phyloP scores from a whole-genome alignment of 768 basidiomycete species.

The Tulasnella sp. region DNA sequence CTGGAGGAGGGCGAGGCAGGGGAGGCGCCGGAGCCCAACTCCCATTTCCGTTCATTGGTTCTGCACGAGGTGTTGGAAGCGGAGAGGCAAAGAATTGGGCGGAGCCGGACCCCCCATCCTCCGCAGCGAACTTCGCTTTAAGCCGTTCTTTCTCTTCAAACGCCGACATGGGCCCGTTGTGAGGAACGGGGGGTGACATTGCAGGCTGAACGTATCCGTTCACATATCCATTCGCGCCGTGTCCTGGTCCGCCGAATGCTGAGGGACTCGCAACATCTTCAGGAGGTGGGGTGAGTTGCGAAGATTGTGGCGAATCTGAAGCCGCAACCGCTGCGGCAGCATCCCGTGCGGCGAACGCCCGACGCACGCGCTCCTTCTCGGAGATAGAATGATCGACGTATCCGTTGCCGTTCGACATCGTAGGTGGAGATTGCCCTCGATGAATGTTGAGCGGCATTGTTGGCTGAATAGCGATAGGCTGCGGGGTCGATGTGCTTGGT shows the following conservation, averaged over 20 bases:
- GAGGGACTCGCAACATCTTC: neutral
- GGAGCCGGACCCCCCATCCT: constrained; percentile 30
- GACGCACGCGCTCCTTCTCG: constrained; percentile 52
- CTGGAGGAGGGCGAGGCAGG: neutral
- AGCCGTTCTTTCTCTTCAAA: constrained; percentile 71
- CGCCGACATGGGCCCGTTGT: constrained; percentile 42
- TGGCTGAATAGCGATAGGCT: constrained; percentile 16
- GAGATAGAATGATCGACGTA: neutral
- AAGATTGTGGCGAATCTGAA: too few relatives aligned
- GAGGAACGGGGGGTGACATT: constrained; percentile 21
- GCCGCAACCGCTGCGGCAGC: constrained; percentile 33
- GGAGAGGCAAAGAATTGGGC: neutral
- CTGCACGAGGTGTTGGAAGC: neutral
- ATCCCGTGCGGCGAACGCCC: constrained; percentile 57
- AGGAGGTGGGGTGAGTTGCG: constrained; percentile 27
- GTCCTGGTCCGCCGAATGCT: too few relatives aligned
- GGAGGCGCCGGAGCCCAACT: neutral
- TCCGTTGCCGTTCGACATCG: too few relatives aligned
- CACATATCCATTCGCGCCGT: constrained; percentile 15
- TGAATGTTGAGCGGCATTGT: constrained; percentile 4
- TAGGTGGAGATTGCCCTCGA: constrained; percentile 2
- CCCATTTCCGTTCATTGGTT: neutral
- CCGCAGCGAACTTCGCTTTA: constrained; percentile 50
- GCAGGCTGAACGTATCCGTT: too few relatives aligned
- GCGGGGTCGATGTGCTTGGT: constrained; percentile 23